Percentiles rank a stretch among this genome's conserved stretches.
These are phyloP conservation scores for Botrytis deweyae DNA, from an alignment of 2,329 filamentous ascomycete species.

Conservation along the genomic window DNA sequence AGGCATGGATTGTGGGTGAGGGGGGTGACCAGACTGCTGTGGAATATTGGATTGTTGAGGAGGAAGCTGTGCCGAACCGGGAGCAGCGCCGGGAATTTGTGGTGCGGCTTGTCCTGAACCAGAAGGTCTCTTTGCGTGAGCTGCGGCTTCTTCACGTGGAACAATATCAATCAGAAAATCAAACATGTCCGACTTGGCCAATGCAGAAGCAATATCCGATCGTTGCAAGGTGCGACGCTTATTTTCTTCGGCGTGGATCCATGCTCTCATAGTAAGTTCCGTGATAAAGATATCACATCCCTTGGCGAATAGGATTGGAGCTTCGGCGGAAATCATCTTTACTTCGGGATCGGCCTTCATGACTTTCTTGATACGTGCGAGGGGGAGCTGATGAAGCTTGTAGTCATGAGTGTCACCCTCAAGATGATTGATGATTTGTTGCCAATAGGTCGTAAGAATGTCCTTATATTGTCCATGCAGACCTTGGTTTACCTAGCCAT, in stretches of 20 bases:
- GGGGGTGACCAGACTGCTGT: slow-evolving; percentile 47
- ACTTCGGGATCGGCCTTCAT: slow-evolving; percentile 99
- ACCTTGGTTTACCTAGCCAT: slow-evolving; percentile 82
- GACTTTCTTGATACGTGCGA: slow-evolving; percentile 99
- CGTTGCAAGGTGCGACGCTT: slow-evolving; percentile 93
- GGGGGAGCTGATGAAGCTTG: slow-evolving; percentile 93
- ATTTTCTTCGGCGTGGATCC: slow-evolving; percentile 99
- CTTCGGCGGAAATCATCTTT: slow-evolving; percentile 99
- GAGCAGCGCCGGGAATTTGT: slow-evolving; percentile 49
- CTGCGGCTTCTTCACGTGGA: slow-evolving; percentile 86
- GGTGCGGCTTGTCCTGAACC: slow-evolving; percentile 45
- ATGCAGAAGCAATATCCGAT: slow-evolving; percentile 91
- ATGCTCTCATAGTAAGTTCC: slow-evolving; percentile 97
- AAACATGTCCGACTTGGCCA: slow-evolving; percentile 99
- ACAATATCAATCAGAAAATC: slow-evolving; percentile 99
- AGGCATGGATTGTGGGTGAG: slow-evolving; percentile 55
- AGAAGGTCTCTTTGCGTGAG: slow-evolving; percentile 74
- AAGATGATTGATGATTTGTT: slow-evolving; percentile 93
- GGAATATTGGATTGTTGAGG: slow-evolving; percentile 49
- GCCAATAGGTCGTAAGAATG: slow-evolving; percentile 98
- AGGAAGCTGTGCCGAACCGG: slow-evolving; percentile 51
- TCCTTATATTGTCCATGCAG: slow-evolving; percentile 91
- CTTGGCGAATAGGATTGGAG: slow-evolving; percentile 96
- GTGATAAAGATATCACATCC: slow-evolving; percentile 99
- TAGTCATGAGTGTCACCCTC: slow-evolving; percentile 97